phyloP scores from a whole-genome alignment of 2,329 filamentous ascomycete genomes.

The Diplodia mutila region DNA sequence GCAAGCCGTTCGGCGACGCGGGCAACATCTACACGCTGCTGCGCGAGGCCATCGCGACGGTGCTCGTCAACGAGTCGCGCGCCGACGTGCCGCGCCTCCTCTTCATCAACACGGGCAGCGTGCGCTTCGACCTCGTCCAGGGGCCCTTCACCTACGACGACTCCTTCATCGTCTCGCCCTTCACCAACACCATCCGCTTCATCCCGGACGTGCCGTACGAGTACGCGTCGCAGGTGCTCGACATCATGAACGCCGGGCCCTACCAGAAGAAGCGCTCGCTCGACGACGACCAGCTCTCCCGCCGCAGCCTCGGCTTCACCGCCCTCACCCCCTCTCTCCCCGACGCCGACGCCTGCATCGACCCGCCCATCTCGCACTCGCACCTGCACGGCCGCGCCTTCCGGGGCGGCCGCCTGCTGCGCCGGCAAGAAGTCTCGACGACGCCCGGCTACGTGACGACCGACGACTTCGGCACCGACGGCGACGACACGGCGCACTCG shows the following conservation, averaged over 20 bases:
- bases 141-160: conserved; percentile 63
- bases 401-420: conserved; percentile 49
- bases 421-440: conserved; percentile 49
- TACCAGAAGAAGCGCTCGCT: conserved; percentile 41
- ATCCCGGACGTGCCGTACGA: conserved; percentile 57
- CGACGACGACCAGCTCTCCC: conserved; percentile 39
- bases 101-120: conserved; percentile 63
- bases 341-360: conserved; percentile 52
- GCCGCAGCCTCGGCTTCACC: conserved; percentile 29
- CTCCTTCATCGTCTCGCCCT: conserved; percentile 61
- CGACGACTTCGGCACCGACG: conserved; percentile 61
- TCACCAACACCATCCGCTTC: conserved; percentile 58
- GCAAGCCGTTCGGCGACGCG: conserved; percentile 56
- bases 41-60: conserved; percentile 53
- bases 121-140: conserved; percentile 66
- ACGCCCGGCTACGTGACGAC: conserved; percentile 58
- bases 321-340: conserved; percentile 28
- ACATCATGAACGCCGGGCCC: conserved; percentile 50
- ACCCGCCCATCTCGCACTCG: conserved; percentile 47
- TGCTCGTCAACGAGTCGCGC: conserved; percentile 59
- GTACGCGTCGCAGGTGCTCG: conserved; percentile 46
- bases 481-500: conserved; percentile 60
- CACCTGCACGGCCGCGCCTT: conserved; percentile 35
- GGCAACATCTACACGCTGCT: conserved; percentile 62
- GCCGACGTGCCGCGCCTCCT: conserved; percentile 58